These are phyloP conservation scores for Aphanomyces stellatus DNA, from an alignment of 352 stramenopile species.

Conservation along the genomic window DNA sequence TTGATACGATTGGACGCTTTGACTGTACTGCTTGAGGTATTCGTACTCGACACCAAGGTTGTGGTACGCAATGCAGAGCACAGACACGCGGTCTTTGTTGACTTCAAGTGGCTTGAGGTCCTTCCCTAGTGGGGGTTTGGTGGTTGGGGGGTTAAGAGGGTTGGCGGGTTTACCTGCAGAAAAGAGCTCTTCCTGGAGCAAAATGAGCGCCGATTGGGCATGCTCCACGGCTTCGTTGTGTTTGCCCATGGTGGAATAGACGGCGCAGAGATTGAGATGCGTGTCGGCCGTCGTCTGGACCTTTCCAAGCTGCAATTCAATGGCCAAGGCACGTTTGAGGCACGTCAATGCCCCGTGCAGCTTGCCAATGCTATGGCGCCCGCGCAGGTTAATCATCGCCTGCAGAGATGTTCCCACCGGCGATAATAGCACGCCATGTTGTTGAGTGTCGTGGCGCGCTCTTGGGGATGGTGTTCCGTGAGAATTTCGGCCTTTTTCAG, in stretches of 20 bases:
- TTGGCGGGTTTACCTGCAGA: background rate
- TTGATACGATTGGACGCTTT: conserved; percentile 83
- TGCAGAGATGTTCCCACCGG: conserved; percentile 24
- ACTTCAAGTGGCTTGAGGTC: background rate
- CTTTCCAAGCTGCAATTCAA: conserved; percentile 69
- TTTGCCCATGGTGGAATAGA: conserved; percentile 83
- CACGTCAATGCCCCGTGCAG: conserved; percentile 87
- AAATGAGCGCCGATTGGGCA: conserved; percentile 78
- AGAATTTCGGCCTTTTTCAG: conserved; percentile 92
- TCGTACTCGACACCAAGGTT: conserved; percentile 94
- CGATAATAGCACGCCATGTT: conserved; percentile 92
- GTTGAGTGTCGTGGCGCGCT: conserved; percentile 88
- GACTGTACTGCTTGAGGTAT: conserved; percentile 85
- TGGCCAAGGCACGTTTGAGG: conserved; percentile 82
- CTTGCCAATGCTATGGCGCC: conserved; percentile 45
- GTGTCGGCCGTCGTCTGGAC: conserved; percentile 85
- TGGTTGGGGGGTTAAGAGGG: background rate
- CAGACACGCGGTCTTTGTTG: conserved; percentile 68
- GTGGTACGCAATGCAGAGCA: conserved; percentile 92
- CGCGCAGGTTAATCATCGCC: background rate
- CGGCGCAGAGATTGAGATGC: conserved; percentile 90
- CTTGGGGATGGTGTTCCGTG: conserved; percentile 67
- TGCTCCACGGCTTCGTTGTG: conserved; percentile 81
- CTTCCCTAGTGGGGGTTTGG: conserved; percentile 17
- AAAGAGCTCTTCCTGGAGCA: conserved; percentile 87